Conservation (phyloP, 2,329 filamentous ascomycete genomes). For the Fusarium falciforme region DNA sequence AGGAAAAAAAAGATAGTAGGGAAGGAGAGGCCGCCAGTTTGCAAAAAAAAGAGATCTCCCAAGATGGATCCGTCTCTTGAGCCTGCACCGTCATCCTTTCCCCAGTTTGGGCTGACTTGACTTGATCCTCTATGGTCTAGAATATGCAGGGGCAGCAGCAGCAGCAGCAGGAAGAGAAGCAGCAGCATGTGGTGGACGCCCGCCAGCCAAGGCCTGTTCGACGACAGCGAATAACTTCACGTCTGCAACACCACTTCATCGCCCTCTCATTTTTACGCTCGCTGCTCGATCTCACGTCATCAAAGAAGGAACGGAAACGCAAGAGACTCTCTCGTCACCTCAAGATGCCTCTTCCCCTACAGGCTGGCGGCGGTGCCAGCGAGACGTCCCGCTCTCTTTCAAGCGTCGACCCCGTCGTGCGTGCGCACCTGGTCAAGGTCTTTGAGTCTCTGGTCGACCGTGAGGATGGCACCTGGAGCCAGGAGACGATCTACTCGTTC, state of each 20-base stretch:
- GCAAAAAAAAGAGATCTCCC: not conserved
- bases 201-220: slow-evolving; percentile 7
- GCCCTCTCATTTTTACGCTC: slow-evolving; percentile 32
- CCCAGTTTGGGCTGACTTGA: not conserved
- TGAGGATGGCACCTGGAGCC: slow-evolving; percentile 57
- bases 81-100: not conserved
- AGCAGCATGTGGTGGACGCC: not conserved
- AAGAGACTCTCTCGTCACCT: not conserved
- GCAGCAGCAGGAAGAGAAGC: not conserved
- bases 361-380: slow-evolving; percentile 62
- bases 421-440: slow-evolving; percentile 58
- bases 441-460: slow-evolving; percentile 58
- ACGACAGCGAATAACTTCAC: slow-evolving; percentile 38
- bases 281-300: slow-evolving; percentile 11
- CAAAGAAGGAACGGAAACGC: slow-evolving; percentile 8
- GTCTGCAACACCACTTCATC: slow-evolving; percentile 31
- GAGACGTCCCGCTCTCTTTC: slow-evolving; percentile 55
- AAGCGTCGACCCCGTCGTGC: slow-evolving; percentile 54
- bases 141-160: slow-evolving; percentile 32
- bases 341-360: slow-evolving; percentile 27
- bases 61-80: not conserved
- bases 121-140: slow-evolving; percentile 2
- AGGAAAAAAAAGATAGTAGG: not conserved
- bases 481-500: slow-evolving; percentile 59
- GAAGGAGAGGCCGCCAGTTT: not conserved